Evolutionary conservation across 768 basidiomycete genomes (phyloP).

Genomic region (Pisolithus marmoratus): DNA sequence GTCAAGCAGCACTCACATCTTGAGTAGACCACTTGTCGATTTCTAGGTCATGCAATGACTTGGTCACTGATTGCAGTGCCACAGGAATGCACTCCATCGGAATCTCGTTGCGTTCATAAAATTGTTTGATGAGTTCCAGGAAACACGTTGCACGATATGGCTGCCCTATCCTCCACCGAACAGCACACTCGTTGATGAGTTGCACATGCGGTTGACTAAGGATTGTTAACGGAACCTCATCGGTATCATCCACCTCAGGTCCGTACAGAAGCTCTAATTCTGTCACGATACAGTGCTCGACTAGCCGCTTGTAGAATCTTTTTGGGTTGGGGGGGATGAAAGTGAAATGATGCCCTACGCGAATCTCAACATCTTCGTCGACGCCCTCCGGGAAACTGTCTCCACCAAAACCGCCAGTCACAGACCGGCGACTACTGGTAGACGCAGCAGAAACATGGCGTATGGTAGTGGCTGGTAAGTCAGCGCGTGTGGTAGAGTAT

Average conservation of each 20-base stretch:
- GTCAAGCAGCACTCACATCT: slow-evolving; percentile 56
- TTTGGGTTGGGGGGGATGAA: slow-evolving; percentile 88
- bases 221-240: slow-evolving; percentile 93
- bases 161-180: slow-evolving; percentile 85
- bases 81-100: slow-evolving; percentile 94
- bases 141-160: slow-evolving; percentile 76
- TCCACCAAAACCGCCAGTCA: slow-evolving; percentile 35
- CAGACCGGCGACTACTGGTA: slow-evolving; percentile 62
- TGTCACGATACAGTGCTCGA: slow-evolving; percentile 74
- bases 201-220: slow-evolving; percentile 74
- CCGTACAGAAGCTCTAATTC: slow-evolving; percentile 90
- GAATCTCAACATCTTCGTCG: slow-evolving; percentile 63
- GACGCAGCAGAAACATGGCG: slow-evolving; percentile 57
- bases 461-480: slow-evolving; percentile 23
- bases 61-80: slow-evolving; percentile 68
- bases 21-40: slow-evolving; percentile 71
- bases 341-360: slow-evolving; percentile 73
- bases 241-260: slow-evolving; percentile 87
- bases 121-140: slow-evolving; percentile 77
- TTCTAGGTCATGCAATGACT: slow-evolving; percentile 64
- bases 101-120: slow-evolving; percentile 85
- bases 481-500: slow-evolving; percentile 41
- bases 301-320: slow-evolving; percentile 77
- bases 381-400: slow-evolving; percentile 32
- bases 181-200: slow-evolving; percentile 80